Evolutionary conservation across 352 stramenopile genomes (phyloP).

Genomic region (Phytophthora pluvialis): DNA sequence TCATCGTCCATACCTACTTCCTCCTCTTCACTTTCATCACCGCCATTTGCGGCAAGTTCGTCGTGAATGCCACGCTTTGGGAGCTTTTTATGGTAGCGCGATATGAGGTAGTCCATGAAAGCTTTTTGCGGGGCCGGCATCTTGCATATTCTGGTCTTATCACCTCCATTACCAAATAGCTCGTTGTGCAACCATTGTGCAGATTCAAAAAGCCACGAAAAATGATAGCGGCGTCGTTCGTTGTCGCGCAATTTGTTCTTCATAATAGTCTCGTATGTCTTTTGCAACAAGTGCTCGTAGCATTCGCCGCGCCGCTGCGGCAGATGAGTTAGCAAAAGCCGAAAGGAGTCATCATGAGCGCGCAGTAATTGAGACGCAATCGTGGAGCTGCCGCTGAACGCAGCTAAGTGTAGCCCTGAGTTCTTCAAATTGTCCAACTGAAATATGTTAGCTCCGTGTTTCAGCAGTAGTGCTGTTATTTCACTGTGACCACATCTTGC

Average conservation of each 20-base stretch:
- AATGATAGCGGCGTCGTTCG: slow-evolving; percentile 67
- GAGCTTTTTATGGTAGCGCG: slow-evolving; percentile 47
- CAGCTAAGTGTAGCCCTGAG: slow-evolving; percentile 71
- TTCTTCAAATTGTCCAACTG: slow-evolving; percentile 68
- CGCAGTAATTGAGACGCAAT: slow-evolving; percentile 52
- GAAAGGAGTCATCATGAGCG: slow-evolving; percentile 53
- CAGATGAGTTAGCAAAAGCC: slow-evolving; percentile 51
- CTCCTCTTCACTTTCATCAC: slow-evolving; percentile 29
- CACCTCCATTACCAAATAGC: slow-evolving; percentile 34
- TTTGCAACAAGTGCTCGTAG: slow-evolving; percentile 47
- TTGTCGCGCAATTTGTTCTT: slow-evolving; percentile 67
- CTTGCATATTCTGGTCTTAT: slow-evolving; percentile 23
- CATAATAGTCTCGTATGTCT: slow-evolving; percentile 57
- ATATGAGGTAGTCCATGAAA: slow-evolving; percentile 60
- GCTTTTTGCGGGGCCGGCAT: slow-evolving; percentile 39
- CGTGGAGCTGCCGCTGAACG: slow-evolving; percentile 52
- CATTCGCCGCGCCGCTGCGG: slow-evolving; percentile 37
- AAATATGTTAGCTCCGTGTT: slow-evolving; percentile 52
- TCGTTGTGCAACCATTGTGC: slow-evolving; percentile 46
- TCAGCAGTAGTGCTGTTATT: slow-evolving; percentile 52
- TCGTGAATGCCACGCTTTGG: slow-evolving; percentile 22
- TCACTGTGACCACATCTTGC: slow-evolving; percentile 61
- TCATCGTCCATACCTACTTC: slow-evolving; percentile 37
- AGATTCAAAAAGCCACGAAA: slow-evolving; percentile 67
- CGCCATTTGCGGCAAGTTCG: slow-evolving; percentile 11